Evolutionary conservation across 805 yeast species (phyloP).

Genomic region (Saccharomycopsis oosterbeekiorum): DNA sequence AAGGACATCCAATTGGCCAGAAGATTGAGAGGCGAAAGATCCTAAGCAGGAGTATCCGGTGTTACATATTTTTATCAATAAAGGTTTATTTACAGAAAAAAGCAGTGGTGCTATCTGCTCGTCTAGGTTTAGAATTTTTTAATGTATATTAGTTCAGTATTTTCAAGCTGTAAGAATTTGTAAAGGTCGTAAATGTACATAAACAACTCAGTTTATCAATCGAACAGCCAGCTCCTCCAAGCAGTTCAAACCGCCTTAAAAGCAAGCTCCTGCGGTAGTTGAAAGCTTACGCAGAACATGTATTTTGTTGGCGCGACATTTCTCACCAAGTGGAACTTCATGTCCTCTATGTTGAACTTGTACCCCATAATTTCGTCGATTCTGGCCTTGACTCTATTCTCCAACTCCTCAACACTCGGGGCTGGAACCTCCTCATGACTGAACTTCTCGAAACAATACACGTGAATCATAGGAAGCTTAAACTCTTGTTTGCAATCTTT

Average conservation of each 20-base stretch:
- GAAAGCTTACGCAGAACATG: constrained; percentile 83
- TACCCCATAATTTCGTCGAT: constrained; percentile 36
- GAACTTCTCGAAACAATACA: constrained; percentile 88
- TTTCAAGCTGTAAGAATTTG: neutral
- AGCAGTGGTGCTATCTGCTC: neutral
- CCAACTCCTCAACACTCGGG: constrained; percentile 59
- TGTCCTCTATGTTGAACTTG: constrained; percentile 35
- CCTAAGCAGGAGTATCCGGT: constrained; percentile 31
- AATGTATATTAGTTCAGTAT: neutral
- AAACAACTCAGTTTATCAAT: too few relatives aligned
- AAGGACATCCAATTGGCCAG: constrained; percentile 97
- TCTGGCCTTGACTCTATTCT: constrained; percentile 51
- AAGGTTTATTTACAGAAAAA: neutral
- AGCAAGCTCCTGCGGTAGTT: constrained; percentile 59
- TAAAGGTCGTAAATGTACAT: neutral
- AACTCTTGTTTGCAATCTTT: constrained; percentile 26
- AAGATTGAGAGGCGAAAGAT: constrained; percentile 95
- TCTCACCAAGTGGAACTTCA: constrained; percentile 75
- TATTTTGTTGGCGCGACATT: constrained; percentile 95
- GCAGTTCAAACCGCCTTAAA: neutral
- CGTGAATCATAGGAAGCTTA: constrained; percentile 67
- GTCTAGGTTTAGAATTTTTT: neutral
- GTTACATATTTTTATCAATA: neutral
- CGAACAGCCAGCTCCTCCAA: too few relatives aligned
- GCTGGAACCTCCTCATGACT: constrained; percentile 58